A percentile compares a stretch with the other conserved stretches of the same genome.
Conservation (phyloP, 2,329 filamentous ascomycete species). For the Camillea tinctor region DNA sequence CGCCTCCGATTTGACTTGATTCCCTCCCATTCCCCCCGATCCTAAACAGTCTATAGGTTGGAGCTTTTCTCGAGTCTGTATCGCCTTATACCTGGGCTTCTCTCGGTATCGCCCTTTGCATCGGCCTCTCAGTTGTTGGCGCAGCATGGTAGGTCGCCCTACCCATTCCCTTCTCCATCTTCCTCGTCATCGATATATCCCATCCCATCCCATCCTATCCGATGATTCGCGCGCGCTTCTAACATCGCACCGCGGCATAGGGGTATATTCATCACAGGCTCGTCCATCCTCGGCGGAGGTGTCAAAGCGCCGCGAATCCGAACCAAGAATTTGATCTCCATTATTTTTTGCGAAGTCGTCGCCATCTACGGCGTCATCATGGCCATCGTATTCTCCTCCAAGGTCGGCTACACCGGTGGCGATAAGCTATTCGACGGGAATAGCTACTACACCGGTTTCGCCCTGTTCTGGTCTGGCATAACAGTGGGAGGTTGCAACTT, state of each 20-base stretch:
- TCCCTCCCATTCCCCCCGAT: constrained; percentile 14
- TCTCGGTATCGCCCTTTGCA: constrained; percentile 88
- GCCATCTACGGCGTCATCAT: constrained; percentile 99
- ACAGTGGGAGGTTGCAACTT: constrained; percentile 96
- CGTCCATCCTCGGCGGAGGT: constrained; percentile 93
- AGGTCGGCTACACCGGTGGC: constrained; percentile 66
- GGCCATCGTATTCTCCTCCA: constrained; percentile 95
- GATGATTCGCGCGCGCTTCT: neutral
- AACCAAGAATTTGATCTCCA: constrained; percentile 99
- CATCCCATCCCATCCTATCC: constrained; percentile 1
- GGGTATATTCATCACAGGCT: constrained; percentile 98
- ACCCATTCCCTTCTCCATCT: neutral
- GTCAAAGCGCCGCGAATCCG: constrained; percentile 96
- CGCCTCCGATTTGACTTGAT: neutral
- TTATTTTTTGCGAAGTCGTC: constrained; percentile 99
- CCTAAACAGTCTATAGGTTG: constrained; percentile 59
- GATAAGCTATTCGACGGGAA: constrained; percentile 68
- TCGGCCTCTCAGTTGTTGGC: constrained; percentile 92
- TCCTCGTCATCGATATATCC: neutral
- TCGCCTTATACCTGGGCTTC: constrained; percentile 94
- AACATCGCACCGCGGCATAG: constrained; percentile 45
- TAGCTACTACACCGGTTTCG: constrained; percentile 92
- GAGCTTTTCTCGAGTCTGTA: constrained; percentile 88
- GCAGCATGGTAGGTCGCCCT: constrained; percentile 81
- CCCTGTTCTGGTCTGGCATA: constrained; percentile 92